phyloP scores from a whole-genome alignment of 768 basidiomycete genomes.

The Hygrophorus russula region DNA sequence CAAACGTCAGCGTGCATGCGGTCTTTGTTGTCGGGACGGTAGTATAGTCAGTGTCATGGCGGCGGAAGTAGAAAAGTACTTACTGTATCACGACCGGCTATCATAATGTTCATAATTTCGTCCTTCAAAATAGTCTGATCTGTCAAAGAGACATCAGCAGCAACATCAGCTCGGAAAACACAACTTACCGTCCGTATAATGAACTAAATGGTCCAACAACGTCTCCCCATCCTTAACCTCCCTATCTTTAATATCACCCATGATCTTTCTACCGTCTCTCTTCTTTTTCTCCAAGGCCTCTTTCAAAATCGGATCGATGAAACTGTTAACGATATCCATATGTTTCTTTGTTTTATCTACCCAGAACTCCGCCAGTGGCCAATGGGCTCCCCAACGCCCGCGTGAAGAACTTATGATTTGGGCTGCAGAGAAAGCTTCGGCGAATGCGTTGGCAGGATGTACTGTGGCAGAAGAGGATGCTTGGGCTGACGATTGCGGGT shows the following conservation, averaged over 20 bases:
- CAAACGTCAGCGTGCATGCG: slow-evolving; percentile 40
- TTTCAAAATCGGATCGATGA: slow-evolving; percentile 39
- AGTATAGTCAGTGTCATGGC: neutral
- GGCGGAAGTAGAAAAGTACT: slow-evolving; percentile 4
- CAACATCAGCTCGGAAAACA: neutral
- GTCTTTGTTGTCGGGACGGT: slow-evolving; percentile 25
- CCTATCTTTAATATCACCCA: slow-evolving; percentile 13
- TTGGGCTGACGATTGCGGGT: slow-evolving; percentile 27
- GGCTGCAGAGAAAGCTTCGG: slow-evolving; percentile 35
- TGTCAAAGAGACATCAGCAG: slow-evolving; percentile 7
- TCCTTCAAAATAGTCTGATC: slow-evolving; percentile 33
- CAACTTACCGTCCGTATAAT: slow-evolving; percentile 36
- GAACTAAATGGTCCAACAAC: slow-evolving; percentile 37
- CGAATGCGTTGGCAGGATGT: slow-evolving; percentile 33
- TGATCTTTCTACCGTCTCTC: slow-evolving; percentile 1
- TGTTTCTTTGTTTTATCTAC: slow-evolving; percentile 29
- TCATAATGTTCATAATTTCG: slow-evolving; percentile 40
- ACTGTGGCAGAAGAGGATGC: slow-evolving; percentile 13
- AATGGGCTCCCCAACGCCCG: slow-evolving; percentile 23
- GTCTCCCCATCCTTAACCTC: slow-evolving; percentile 28
- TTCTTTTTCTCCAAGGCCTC: slow-evolving; percentile 31
- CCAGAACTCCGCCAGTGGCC: slow-evolving; percentile 45
- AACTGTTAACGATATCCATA: slow-evolving; percentile 32
- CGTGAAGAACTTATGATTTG: slow-evolving; percentile 29
- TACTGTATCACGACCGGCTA: slow-evolving; percentile 49